phyloP scores from a whole-genome alignment of 169 alveolate species.

The Plasmodium knowlesi region DNA sequence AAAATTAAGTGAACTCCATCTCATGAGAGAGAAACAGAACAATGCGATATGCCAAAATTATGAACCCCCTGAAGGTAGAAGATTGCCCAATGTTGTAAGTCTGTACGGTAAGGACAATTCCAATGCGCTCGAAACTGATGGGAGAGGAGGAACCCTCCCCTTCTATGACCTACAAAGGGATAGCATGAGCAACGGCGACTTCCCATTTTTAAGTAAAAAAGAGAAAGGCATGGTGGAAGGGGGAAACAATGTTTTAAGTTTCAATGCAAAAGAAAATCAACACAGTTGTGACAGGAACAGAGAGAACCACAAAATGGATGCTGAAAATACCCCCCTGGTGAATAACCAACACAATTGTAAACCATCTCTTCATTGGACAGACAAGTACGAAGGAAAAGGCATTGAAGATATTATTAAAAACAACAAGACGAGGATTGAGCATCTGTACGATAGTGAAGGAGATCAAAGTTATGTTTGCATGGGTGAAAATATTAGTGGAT shows the following conservation, averaged over 20 bases:
- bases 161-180: slow-evolving; percentile 25
- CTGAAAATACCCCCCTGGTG: not conserved
- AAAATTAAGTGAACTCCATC: not conserved
- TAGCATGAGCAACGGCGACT: not conserved
- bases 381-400: slow-evolving; percentile 6
- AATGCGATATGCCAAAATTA: not conserved
- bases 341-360: not conserved
- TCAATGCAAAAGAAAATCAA: slow-evolving; percentile 17
- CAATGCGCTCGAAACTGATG: not conserved
- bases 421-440: slow-evolving; percentile 62
- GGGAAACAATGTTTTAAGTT: slow-evolving; percentile 30
- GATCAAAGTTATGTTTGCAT: slow-evolving; percentile 15
- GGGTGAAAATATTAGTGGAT: slow-evolving; percentile 12
- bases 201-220: slow-evolving; percentile 25
- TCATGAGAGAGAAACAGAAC: not conserved
- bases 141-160: not conserved
- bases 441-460: slow-evolving; percentile 41
- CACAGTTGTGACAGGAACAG: not conserved
- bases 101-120: not conserved
- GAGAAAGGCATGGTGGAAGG: not conserved
- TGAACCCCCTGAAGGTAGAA: not conserved
- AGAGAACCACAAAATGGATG: slow-evolving; percentile 10
- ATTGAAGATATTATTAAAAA: slow-evolving; percentile 55
- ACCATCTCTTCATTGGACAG: not conserved
- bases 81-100: not conserved